These are phyloP conservation scores for Leptomonas pyrrhocoris DNA, from an alignment of 208 protist species.

Conservation along the genomic window DNA sequence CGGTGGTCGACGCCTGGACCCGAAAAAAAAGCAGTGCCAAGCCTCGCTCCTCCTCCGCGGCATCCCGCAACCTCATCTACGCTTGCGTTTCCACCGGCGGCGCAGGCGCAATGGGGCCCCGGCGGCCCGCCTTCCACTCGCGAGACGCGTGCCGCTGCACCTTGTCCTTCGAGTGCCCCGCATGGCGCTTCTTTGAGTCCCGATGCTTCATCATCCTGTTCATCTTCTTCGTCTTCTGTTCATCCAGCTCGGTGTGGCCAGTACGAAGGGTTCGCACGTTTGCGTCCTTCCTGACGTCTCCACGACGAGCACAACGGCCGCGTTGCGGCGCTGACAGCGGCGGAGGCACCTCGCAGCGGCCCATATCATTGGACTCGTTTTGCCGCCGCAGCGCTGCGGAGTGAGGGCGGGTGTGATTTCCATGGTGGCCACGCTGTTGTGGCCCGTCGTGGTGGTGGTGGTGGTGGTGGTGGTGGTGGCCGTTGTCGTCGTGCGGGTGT, in stretches of 20 bases:
- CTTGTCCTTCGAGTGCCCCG: neutral
- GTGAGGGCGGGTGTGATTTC: neutral
- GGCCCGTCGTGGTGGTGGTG: too few species aligned
- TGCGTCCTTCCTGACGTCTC: neutral
- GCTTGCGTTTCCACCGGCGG: too few species aligned
- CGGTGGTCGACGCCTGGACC: too few species aligned
- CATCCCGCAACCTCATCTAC: too few species aligned
- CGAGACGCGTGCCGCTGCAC: neutral
- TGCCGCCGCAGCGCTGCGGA: neutral
- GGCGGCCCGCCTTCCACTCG: too few species aligned
- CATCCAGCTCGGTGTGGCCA: neutral
- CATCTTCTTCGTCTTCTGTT: neutral
- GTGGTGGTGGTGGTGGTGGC: conserved; percentile 1
- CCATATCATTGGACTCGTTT: neutral
- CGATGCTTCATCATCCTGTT: neutral
- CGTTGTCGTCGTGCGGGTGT: too few species aligned
- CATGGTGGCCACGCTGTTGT: neutral
- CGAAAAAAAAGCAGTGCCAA: too few species aligned
- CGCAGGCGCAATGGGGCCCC: too few species aligned
- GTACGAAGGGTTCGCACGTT: neutral
- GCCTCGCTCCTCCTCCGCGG: too few species aligned
- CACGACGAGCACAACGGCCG: neutral
- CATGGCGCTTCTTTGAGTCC: neutral
- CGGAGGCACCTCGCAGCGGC: neutral
- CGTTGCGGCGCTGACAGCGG: too few species aligned